Conservation (phyloP, 2,329 filamentous ascomycete genomes). For the Pestalotiopsis sp. region DNA sequence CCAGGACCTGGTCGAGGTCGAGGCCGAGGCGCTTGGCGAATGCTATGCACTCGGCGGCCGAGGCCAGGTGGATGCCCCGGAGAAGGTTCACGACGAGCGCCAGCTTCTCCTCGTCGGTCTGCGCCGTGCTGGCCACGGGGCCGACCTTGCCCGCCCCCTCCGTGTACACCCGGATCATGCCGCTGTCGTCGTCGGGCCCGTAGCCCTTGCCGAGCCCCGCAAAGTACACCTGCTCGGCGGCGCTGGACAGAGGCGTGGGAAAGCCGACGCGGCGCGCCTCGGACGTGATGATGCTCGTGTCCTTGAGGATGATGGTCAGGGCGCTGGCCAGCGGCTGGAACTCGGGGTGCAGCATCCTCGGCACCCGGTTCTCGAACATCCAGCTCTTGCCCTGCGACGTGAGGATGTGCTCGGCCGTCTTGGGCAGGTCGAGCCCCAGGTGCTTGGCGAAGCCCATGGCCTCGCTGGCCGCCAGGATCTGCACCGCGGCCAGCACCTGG, state of each 20-base stretch:
- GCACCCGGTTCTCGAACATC: conserved; percentile 64
- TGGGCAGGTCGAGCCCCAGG: conserved; percentile 52
- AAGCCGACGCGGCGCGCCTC: conserved; percentile 61
- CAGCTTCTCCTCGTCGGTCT: conserved; percentile 38
- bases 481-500: conserved; percentile 64
- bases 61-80: conserved; percentile 45
- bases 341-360: conserved; percentile 54
- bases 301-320: conserved; percentile 62
- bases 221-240: conserved; percentile 68
- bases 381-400: conserved; percentile 56
- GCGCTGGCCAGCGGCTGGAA: conserved; percentile 61
- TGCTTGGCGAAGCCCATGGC: conserved; percentile 61
- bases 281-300: conserved; percentile 68
- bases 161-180: conserved; percentile 44
- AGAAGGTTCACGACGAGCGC: conserved; percentile 41
- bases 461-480: conserved; percentile 64
- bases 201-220: conserved; percentile 60
- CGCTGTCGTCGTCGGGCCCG: conserved; percentile 46
- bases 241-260: conserved; percentile 61
- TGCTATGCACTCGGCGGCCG: conserved; percentile 44
- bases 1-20: conserved; percentile 47
- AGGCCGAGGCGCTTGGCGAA: conserved; percentile 43
- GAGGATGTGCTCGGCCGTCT: conserved; percentile 45
- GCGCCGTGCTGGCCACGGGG: conserved; percentile 25
- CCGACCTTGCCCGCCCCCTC: conserved; percentile 38